Evolutionary conservation across 108 stramenopile genomes (phyloP).

Genomic region (Nitzschia inconspicua): DNA sequence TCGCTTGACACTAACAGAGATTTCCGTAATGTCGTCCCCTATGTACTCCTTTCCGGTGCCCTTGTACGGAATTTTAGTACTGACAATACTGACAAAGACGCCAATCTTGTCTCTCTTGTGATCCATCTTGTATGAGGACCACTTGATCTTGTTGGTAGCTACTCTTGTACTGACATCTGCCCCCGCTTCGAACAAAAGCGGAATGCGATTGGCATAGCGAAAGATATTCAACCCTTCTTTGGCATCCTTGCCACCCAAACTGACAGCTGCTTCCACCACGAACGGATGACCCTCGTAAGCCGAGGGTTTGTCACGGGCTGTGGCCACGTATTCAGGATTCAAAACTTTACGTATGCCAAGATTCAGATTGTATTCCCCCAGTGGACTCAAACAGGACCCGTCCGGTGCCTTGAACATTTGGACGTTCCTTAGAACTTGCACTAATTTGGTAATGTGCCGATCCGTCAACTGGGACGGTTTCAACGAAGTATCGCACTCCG

Average conservation of each 20-base stretch:
- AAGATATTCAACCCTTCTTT: constrained; percentile 92
- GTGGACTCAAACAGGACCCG: constrained; percentile 85
- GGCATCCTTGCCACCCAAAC: constrained; percentile 88
- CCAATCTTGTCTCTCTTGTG: constrained; percentile 91
- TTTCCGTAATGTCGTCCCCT: constrained; percentile 85
- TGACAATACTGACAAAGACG: constrained; percentile 94
- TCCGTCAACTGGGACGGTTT: constrained; percentile 47
- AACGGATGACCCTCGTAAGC: constrained; percentile 96
- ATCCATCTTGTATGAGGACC: constrained; percentile 94
- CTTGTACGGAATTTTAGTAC: constrained; percentile 97
- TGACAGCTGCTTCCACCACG: constrained; percentile 94
- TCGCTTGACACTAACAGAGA: constrained; percentile 74
- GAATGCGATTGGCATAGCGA: constrained; percentile 97
- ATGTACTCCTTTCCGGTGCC: constrained; percentile 97
- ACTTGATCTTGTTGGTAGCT: constrained; percentile 84
- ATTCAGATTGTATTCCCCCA: constrained; percentile 97
- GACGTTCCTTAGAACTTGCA: constrained; percentile 76
- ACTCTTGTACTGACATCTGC: constrained; percentile 93
- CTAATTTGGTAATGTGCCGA: constrained; percentile 78
- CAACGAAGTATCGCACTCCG: constrained; percentile 44
- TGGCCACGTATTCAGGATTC: constrained; percentile 85
- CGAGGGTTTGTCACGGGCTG: constrained; percentile 63
- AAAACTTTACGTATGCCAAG: constrained; percentile 94
- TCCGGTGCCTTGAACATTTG: constrained; percentile 88
- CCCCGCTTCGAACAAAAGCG: constrained; percentile 94